These are phyloP conservation scores for Jacaranda mimosifolia DNA, from an alignment of 257 asterid genomes.

Conservation along the genomic window DNA sequence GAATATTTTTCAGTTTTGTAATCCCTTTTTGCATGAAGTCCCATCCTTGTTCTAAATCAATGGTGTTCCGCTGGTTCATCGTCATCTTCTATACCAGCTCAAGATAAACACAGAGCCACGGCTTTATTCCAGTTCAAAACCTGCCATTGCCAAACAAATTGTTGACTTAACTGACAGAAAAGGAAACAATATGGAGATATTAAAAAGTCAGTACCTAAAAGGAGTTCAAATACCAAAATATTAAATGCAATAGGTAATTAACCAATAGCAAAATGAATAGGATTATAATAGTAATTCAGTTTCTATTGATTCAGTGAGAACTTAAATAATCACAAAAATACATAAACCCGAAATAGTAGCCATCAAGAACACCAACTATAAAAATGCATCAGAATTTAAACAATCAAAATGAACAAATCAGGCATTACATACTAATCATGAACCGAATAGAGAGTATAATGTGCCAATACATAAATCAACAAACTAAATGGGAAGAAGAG, in stretches of 20 bases:
- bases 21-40: conserved; percentile 92
- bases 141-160: conserved; percentile 30
- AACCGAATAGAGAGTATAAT: background rate
- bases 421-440: background rate
- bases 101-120: conserved; percentile 36
- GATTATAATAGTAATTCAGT: background rate
- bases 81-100: conserved; percentile 45
- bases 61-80: conserved; percentile 75
- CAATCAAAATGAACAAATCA: background rate
- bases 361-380: background rate
- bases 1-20: conserved; percentile 82
- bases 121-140: conserved; percentile 28
- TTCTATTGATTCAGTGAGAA: background rate
- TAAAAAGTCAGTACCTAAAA: background rate
- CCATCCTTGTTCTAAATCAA: conserved; percentile 95
- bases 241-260: background rate
- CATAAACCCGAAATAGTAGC: background rate
- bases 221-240: background rate
- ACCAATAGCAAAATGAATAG: background rate
- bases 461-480: background rate
- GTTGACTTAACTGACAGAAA: conserved; percentile 17
- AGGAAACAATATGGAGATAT: conserved; percentile 9
- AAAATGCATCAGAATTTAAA: background rate
- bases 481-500: background rate
- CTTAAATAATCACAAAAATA: background rate